These are phyloP conservation scores for Ecytonucleospora hepatopenaei DNA, from an alignment of 371 early-diverging fungal genomes.

Conservation along the genomic window DNA sequence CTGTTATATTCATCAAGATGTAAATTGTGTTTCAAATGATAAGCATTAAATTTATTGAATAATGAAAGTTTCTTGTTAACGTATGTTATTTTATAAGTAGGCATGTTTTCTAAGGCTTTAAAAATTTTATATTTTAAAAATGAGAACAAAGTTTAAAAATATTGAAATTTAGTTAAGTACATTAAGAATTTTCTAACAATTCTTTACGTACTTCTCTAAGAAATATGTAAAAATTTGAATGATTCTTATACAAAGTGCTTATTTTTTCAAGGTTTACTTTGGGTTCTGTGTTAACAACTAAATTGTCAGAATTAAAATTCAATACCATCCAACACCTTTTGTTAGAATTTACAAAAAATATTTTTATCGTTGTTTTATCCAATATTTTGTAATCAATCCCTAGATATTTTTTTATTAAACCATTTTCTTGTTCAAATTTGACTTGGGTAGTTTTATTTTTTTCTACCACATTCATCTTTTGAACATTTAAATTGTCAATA, in stretches of 20 bases:
- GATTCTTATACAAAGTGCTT: conserved; percentile 11
- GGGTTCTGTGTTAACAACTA: conserved; percentile 26
- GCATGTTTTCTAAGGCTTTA: conserved; percentile 23
- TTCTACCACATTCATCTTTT: conserved; percentile 1
- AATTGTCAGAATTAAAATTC: conserved; percentile 16
- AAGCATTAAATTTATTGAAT: conserved; percentile 26
- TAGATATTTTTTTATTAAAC: conserved; percentile 19
- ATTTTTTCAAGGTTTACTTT: conserved; percentile 25
- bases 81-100: conserved; percentile 15
- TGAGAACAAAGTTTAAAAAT: conserved; percentile 20
- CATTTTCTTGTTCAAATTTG: conserved; percentile 4
- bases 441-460: too few species aligned
- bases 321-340: conserved; percentile 26
- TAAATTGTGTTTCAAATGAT: conserved; percentile 16
- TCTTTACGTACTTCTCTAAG: conserved; percentile 16
- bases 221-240: conserved; percentile 25
- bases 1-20: background rate
- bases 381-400: conserved; percentile 29
- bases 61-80: conserved; percentile 5
- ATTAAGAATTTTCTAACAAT: conserved; percentile 12
- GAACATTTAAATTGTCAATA: conserved; percentile 4
- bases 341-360: conserved; percentile 14
- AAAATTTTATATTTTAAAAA: conserved; percentile 8
- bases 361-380: conserved; percentile 20
- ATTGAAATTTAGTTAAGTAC: too few species aligned